Evolutionary conservation across 2,329 filamentous ascomycete genomes (phyloP).

Genomic region (Ophiostoma tasmaniense): DNA sequence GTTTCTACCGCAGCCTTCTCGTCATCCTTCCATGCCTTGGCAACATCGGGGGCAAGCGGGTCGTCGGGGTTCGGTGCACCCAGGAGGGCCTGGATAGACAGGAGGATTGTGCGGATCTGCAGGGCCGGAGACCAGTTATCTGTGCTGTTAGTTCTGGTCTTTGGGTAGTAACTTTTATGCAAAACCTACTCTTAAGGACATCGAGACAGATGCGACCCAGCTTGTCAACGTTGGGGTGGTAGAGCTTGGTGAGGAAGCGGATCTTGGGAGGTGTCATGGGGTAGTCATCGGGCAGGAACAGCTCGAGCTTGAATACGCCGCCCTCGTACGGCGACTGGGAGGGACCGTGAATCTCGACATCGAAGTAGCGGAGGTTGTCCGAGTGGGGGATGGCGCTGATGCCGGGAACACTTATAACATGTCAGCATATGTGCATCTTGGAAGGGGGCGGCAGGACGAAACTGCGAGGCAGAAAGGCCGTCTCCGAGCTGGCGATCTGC

Average conservation of each 20-base stretch:
- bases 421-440: not conserved
- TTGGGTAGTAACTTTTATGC: not conserved
- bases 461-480: not conserved
- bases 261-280: conserved; percentile 99
- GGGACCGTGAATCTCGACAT: conserved; percentile 77
- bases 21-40: conserved; percentile 96
- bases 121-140: conserved; percentile 98
- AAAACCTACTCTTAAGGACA: conserved; percentile 73
- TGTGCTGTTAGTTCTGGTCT: conserved; percentile 30
- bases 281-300: conserved; percentile 97
- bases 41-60: conserved; percentile 94
- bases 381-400: conserved; percentile 95
- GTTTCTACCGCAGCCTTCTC: conserved; percentile 87
- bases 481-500: not conserved
- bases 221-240: conserved; percentile 98
- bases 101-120: conserved; percentile 95
- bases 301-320: conserved; percentile 91
- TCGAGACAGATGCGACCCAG: conserved; percentile 94
- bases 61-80: conserved; percentile 97
- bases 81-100: conserved; percentile 93
- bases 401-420: conserved; percentile 70
- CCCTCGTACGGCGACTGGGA: conserved; percentile 65
- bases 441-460: not conserved
- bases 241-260: conserved; percentile 96
- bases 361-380: conserved; percentile 96